These are phyloP conservation scores for Sanghuangporus weigelae DNA, from an alignment of 1,284 basidiomycete species.

Conservation along the genomic window DNA sequence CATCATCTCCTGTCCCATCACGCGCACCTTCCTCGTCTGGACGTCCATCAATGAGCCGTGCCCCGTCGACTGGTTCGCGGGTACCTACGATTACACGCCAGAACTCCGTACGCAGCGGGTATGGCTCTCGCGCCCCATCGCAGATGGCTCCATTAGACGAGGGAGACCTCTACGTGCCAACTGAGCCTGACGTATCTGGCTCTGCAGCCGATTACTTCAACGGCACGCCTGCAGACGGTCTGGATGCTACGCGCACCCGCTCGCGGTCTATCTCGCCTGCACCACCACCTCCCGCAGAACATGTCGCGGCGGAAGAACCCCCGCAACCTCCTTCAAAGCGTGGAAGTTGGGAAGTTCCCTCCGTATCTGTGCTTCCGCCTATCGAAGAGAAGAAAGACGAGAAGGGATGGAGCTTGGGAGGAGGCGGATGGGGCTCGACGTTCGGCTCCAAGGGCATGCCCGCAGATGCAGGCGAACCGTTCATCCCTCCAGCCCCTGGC, in stretches of 20 bases:
- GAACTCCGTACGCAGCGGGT: conserved; percentile 3
- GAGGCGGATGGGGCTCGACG: background rate
- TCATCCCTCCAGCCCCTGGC: background rate
- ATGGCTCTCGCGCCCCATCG: conserved; percentile 4
- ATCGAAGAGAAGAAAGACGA: background rate
- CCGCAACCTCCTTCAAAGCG: background rate
- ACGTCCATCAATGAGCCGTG: background rate
- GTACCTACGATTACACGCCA: conserved; percentile 9
- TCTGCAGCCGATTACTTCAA: conserved; percentile 3
- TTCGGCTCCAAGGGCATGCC: background rate
- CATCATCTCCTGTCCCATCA: conserved; percentile 3
- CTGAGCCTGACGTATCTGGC: background rate
- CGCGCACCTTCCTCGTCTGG: background rate
- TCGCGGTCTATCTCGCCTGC: conserved; percentile 5
- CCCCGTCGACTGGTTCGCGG: background rate
- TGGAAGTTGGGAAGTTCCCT: background rate
- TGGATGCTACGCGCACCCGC: background rate
- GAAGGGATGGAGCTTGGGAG: conserved; percentile 7
- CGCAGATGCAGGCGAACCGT: background rate
- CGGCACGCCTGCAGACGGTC: background rate
- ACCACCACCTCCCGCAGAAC: background rate
- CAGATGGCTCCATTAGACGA: conserved; percentile 7
- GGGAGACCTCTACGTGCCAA: background rate
- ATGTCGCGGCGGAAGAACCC: background rate
- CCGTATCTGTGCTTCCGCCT: background rate